Evolutionary conservation across 176 grass and related monocot genomes (phyloP), one percentile per base, ranked within the genome.

Genomic region (Otatea glauca): DNA sequence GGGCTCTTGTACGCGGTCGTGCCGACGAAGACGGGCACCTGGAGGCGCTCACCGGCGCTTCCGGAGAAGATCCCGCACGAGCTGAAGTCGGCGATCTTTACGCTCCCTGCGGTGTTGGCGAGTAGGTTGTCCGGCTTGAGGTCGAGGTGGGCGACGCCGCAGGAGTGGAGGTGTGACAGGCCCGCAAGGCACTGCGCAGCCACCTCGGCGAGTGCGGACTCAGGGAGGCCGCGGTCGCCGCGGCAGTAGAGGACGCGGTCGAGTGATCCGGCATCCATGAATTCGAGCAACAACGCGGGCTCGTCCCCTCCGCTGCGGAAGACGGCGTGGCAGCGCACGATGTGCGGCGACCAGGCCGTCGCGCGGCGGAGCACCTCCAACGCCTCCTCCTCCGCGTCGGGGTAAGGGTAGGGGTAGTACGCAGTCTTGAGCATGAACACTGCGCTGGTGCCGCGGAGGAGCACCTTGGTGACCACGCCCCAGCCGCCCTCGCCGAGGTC

Each of bases 61-160:
- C 27, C 56, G 61, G 41, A 18, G 24, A 90, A 15, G 55, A 83
- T 49, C 42, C 51, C 45, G 2, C 78, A 75, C 0, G 25, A 10
- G 42, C 75, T 81, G 41, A 90, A 78, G 83, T 82, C 78, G 23
- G 9, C 17, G 47, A 91, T 47, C 85, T 91, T 91, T 21, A 76
- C 7, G 11, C 76, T 67, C 18, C 88, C 88, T 14, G 14, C 17
- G 2, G 76, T 2, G 76, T 17, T 87, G 50, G 35, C 42, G 34
- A 91, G 84, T 69, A 89, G 24, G 68, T 89, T 92, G 34, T 48
- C 62, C 10, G 84, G 79, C 50, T 86, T 90, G 37, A 90, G 10
- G 79, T 90, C 84, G 37, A 85, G 79, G 75, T 86, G 76, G 49
- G 63, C 70, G 5, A 85, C 68, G 44, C 78, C 78, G 13, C 67